Percentiles rank a stretch among this genome's conserved stretches.
These are phyloP conservation scores for Austroboletus niveus DNA, from an alignment of 1,284 basidiomycete species.

Conservation along the genomic window DNA sequence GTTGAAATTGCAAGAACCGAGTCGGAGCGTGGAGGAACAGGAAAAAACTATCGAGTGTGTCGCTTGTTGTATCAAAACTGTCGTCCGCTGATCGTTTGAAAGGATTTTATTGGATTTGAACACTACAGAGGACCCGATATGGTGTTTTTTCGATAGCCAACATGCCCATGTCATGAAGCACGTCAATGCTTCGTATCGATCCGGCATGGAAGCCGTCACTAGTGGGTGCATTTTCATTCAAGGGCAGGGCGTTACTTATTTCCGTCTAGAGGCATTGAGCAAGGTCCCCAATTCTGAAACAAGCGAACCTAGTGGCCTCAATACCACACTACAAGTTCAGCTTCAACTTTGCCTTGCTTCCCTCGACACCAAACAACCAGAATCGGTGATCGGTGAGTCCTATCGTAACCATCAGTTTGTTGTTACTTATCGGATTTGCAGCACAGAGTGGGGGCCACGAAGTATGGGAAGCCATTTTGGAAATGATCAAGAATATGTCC, in stretches of 20 bases:
- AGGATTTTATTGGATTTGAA: conserved; percentile 87
- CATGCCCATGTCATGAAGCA: conserved; percentile 82
- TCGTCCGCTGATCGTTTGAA: conserved; percentile 7
- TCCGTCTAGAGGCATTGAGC: conserved; percentile 42
- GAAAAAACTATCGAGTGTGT: conserved; percentile 95
- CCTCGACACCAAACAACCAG: conserved; percentile 63
- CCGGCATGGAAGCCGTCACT: conserved; percentile 53
- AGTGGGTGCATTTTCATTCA: conserved; percentile 39
- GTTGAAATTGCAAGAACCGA: conserved; percentile 75
- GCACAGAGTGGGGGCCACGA: conserved; percentile 66
- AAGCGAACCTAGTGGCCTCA: conserved; percentile 40
- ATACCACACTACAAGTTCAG: conserved; percentile 48
- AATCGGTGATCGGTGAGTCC: conserved; percentile 60
- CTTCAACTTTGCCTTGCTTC: conserved; percentile 56
- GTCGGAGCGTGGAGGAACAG: conserved; percentile 85
- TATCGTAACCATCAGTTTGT: neutral
- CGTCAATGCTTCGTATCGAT: conserved; percentile 69
- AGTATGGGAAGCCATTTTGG: conserved; percentile 80
- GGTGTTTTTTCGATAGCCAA: conserved; percentile 93
- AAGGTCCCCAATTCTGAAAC: conserved; percentile 36
- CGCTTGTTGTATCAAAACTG: neutral
- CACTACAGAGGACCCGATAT: conserved; percentile 82
- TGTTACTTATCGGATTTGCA: conserved; percentile 2
- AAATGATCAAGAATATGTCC: conserved; percentile 69
- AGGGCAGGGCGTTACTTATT: conserved; percentile 9